These are phyloP conservation scores for Chlorella vulgaris DNA, from an alignment of 139 green algal genomes.

Conservation along the genomic window DNA sequence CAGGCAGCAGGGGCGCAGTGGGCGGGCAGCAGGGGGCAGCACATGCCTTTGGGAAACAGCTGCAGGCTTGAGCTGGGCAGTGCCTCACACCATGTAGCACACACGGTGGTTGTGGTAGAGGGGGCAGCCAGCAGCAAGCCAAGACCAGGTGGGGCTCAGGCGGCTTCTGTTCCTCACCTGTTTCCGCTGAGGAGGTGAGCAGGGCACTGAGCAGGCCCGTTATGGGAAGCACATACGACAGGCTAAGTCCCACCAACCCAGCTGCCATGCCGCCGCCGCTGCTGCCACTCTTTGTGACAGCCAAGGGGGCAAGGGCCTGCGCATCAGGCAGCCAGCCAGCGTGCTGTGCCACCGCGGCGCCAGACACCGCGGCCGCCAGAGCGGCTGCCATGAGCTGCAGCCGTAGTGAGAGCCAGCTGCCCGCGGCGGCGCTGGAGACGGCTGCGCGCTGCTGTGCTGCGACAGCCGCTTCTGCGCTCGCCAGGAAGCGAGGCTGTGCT, in stretches of 20 bases:
- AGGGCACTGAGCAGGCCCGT: conserved; percentile 79
- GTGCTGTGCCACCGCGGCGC: conserved; percentile 50
- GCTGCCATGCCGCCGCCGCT: conserved; percentile 29
- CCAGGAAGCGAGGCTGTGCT: conserved; percentile 53
- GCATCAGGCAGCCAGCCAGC: conserved; percentile 22
- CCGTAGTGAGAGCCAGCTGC: conserved; percentile 75
- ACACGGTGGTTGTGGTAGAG: too few species aligned
- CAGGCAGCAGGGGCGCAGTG: too few species aligned
- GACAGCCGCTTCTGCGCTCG: conserved; percentile 30
- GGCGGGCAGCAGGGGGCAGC: too few species aligned
- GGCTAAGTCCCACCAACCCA: conserved; percentile 69
- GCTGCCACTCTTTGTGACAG: not conserved
- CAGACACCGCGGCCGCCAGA: conserved; percentile 64
- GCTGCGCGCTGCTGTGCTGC: conserved; percentile 52
- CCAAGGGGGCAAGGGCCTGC: conserved; percentile 39
- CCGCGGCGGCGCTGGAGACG: conserved; percentile 41
- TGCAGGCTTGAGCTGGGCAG: too few species aligned
- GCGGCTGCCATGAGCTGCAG: conserved; percentile 82
- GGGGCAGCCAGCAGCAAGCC: not conserved
- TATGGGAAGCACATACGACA: conserved; percentile 84
- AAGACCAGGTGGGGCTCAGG: not conserved
- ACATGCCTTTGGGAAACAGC: too few species aligned
- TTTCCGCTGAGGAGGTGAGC: conserved; percentile 74
- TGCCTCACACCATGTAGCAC: too few species aligned
- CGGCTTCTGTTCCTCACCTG: not conserved